Evolutionary conservation across 176 grass and related monocot genomes (phyloP), one percentile per base, ranked within the genome.

Genomic region (Poa annua): DNA sequence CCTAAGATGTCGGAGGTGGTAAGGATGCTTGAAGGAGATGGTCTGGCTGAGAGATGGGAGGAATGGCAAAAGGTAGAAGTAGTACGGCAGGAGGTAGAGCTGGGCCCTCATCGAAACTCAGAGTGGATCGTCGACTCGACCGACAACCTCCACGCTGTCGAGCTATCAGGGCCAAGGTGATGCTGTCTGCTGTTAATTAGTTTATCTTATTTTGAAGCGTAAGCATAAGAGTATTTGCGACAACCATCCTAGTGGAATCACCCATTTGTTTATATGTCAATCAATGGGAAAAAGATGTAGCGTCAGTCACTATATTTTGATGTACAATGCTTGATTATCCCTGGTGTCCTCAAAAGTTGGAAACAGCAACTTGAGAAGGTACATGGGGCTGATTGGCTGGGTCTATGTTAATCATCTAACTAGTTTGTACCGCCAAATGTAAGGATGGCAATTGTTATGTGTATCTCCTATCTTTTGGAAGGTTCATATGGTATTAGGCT

Each of bases 1-100:
- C 94, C 94, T n/a, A 97, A 93, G 84, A 97, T 97, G 94, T 91
- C 87, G 6, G 94, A 97, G 71, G 94, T 97, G 39, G 94, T 97
- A 70, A 91, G 91, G 77, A 97, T 97, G 94, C 94, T 97, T 0
- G 94, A 97, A 88, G 94, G 91, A 2, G 94, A 97, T 21, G 91
- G 94, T 8, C 91, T 97, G 0, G 91, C 88, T 0, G 94, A 97
- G 74, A 91, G 91, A 88, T 97, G 94, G 91, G 94, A 97, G 48
- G 94, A 97, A 81, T 97, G 94, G 94, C 94, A 97, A 41, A 93
- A 91, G 88, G 86, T 93, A 8, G 91, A 97, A 51, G 90, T 95
- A 25, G 87, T 89, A 75, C 82, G 82, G 48, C 94, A 89, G 55
- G 94, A 97, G 75, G 86, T 86, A 3, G 94, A 97, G 82, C 2